phyloP scores from a whole-genome alignment of 805 yeast species.

The Metschnikowia vanudenii region DNA sequence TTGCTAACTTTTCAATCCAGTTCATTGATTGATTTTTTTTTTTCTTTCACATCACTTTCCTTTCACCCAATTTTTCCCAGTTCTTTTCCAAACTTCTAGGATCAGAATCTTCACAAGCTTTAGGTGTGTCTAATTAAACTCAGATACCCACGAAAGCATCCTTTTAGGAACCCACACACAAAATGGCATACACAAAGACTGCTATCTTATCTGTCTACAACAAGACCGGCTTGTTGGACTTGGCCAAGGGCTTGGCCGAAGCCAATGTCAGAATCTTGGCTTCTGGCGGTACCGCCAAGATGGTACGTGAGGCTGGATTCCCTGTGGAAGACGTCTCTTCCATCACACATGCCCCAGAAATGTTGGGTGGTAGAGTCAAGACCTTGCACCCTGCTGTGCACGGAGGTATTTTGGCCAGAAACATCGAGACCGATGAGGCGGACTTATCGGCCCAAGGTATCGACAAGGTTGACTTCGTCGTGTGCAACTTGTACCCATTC shows the following conservation, averaged over 20 bases:
- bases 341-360: conserved; percentile 98
- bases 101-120: too few species aligned
- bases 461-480: conserved; percentile 94
- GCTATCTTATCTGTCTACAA: conserved; percentile 97
- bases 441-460: conserved; percentile 88
- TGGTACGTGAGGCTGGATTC: conserved; percentile 96
- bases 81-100: too few species aligned
- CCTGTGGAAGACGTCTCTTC: conserved; percentile 94
- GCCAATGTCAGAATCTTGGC: conserved; percentile 91
- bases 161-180: background rate
- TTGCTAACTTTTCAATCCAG: background rate
- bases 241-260: conserved; percentile 90
- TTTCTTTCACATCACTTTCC: too few species aligned
- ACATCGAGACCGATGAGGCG: conserved; percentile 84
- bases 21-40: background rate
- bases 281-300: conserved; percentile 94
- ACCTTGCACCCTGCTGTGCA: conserved; percentile 98
- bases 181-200: conserved; percentile 58
- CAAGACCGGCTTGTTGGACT: conserved; percentile 92
- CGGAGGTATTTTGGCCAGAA: conserved; percentile 95
- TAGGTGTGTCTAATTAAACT: too few species aligned
- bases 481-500: conserved; percentile 97
- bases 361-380: conserved; percentile 98
- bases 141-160: background rate
- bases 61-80: too few species aligned